Evolutionary conservation across 306 rosid species (phyloP).

Genomic region (Biancaea sappan): DNA sequence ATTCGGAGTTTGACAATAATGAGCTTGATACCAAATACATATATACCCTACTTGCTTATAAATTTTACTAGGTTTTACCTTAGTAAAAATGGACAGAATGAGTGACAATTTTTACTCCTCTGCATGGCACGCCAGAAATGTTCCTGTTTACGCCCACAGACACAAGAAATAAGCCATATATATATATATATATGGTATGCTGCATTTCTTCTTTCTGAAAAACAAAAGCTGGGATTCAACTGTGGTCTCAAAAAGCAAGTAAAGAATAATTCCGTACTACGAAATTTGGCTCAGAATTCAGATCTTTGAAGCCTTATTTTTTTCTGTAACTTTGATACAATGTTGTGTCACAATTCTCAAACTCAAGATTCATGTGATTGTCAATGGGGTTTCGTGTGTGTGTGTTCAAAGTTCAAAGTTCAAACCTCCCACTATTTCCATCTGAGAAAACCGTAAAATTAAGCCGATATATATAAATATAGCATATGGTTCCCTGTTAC

Average conservation of each 20-base stretch:
- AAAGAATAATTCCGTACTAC: conserved; percentile 51
- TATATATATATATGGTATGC: background rate
- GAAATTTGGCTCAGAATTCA: conserved; percentile 40
- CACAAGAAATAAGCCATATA: conserved; percentile 17
- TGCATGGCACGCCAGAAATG: conserved; percentile 44
- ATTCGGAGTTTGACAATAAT: too few relatives aligned
- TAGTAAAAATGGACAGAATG: conserved; percentile 14
- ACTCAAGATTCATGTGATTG: conserved; percentile 40
- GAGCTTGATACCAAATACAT: too few relatives aligned
- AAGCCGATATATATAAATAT: background rate
- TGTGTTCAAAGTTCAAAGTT: conserved; percentile 47
- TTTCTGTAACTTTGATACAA: conserved; percentile 30
- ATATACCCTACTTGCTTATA: background rate
- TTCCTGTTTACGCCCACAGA: conserved; percentile 29
- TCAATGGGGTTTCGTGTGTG: conserved; percentile 46
- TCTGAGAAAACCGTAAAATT: conserved; percentile 14
- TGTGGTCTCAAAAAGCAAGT: conserved; percentile 28
- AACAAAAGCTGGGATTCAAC: conserved; percentile 17
- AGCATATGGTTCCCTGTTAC: background rate
- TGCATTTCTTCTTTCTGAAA: conserved; percentile 1
- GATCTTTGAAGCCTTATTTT: conserved; percentile 37
- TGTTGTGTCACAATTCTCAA: conserved; percentile 51
- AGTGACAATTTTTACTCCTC: conserved; percentile 22
- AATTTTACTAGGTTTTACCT: conserved; percentile 21
- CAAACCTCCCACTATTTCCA: conserved; percentile 41